Percentiles rank a stretch among this genome's conserved stretches.
Evolutionary conservation across 352 stramenopile species (phyloP).

Genomic region (Pythium dissotocum): DNA sequence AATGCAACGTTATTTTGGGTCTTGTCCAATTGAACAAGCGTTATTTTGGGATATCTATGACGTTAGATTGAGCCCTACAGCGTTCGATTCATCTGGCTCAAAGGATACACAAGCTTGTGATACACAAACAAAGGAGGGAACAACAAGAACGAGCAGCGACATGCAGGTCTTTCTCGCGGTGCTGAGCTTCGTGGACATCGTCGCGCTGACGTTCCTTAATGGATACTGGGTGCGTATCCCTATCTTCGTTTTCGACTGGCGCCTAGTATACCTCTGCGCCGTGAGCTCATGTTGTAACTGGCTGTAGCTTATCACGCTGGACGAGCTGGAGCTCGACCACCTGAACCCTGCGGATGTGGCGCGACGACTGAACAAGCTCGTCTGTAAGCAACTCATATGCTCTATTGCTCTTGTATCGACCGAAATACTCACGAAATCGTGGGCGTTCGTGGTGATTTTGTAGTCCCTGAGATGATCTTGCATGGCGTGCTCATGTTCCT

Average conservation of each 20-base stretch:
- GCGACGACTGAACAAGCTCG: conserved; percentile 83
- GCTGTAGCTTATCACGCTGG: conserved; percentile 74
- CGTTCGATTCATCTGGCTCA: conserved; percentile 15
- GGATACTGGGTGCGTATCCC: conserved; percentile 73
- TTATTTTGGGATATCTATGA: background rate
- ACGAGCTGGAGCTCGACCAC: conserved; percentile 87
- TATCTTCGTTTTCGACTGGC: background rate
- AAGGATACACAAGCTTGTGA: conserved; percentile 16
- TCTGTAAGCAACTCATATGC: conserved; percentile 27
- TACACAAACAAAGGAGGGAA: conserved; percentile 7
- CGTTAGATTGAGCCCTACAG: background rate
- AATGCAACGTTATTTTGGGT: background rate
- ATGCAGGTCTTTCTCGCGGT: conserved; percentile 81
- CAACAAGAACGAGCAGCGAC: background rate
- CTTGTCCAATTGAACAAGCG: background rate
- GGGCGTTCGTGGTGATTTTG: background rate
- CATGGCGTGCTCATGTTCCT: conserved; percentile 77
- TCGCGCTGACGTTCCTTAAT: conserved; percentile 86
- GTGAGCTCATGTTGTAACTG: background rate
- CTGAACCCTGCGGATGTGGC: conserved; percentile 84
- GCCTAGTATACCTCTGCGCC: background rate
- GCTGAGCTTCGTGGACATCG: conserved; percentile 82
- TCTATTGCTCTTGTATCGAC: background rate
- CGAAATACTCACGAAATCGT: background rate
- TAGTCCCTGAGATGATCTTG: conserved; percentile 81